phyloP scores from a whole-genome alignment of 2,329 filamentous ascomycete species.

The Decorospora gaudefroyi region DNA sequence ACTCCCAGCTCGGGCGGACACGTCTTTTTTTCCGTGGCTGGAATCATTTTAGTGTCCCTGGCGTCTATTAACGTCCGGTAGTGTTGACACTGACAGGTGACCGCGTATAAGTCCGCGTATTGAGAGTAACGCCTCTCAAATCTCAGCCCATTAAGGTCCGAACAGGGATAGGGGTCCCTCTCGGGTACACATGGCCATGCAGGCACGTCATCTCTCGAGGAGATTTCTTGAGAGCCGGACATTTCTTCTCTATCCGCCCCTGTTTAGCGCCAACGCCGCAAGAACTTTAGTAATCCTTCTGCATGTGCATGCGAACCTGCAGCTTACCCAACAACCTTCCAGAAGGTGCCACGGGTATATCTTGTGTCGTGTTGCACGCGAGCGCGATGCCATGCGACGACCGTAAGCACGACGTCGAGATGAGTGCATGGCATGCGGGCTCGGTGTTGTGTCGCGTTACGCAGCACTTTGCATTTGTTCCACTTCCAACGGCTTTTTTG shows the following conservation, averaged over 20 bases:
- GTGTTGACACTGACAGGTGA: constrained; percentile 33
- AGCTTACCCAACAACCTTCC: constrained; percentile 31
- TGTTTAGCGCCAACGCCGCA: constrained; percentile 26
- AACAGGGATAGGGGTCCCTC: constrained; percentile 19
- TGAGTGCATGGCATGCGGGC: constrained; percentile 3
- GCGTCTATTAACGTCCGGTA: constrained; percentile 24
- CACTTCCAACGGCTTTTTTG: constrained; percentile 36
- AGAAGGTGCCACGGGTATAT: constrained; percentile 37
- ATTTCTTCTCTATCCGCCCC: constrained; percentile 23
- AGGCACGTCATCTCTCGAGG: constrained; percentile 38
- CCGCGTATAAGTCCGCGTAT: constrained; percentile 18
- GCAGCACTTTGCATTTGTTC: constrained; percentile 16
- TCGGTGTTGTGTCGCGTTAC: constrained; percentile 13
- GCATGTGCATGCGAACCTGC: constrained; percentile 13
- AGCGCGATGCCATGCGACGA: constrained; percentile 12
- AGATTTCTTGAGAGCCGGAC: constrained; percentile 31
- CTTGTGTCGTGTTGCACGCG: constrained; percentile 19
- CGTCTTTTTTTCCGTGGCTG: too few relatives aligned
- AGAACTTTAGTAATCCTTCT: constrained; percentile 25
- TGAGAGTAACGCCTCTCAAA: constrained; percentile 18
- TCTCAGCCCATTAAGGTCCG: constrained; percentile 15
- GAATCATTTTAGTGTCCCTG: constrained; percentile 22
- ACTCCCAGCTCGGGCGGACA: too few relatives aligned
- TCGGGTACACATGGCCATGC: constrained; percentile 26
- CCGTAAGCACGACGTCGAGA: constrained; percentile 2